These are phyloP conservation scores for Quercus ilex DNA, from an alignment of 306 rosid genomes.

Conservation along the genomic window DNA sequence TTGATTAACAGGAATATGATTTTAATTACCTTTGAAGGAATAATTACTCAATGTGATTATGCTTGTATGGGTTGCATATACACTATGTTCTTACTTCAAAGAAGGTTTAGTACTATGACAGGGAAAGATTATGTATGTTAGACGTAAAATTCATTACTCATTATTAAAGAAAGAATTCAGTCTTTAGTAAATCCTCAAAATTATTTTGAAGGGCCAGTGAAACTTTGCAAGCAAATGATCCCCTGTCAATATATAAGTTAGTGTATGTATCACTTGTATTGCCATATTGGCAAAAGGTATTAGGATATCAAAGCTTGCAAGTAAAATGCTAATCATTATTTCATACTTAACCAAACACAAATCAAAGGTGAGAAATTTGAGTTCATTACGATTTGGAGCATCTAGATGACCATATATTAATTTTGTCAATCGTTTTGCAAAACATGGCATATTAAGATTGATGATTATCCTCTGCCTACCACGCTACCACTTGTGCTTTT, in stretches of 20 bases:
- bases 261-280: neutral
- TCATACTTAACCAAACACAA: neutral
- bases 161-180: neutral
- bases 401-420: neutral
- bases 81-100: neutral
- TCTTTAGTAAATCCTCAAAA: neutral
- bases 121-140: neutral
- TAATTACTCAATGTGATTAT: too few species aligned
- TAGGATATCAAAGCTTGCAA: neutral
- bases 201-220: neutral
- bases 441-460: neutral
- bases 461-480: neutral
- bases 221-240: too few species aligned
- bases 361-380: neutral
- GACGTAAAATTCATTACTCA: neutral
- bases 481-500: neutral
- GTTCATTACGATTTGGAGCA: neutral
- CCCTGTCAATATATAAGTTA: neutral
- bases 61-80: too few species aligned
- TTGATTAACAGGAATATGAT: too few species aligned
- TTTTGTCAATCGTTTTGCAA: neutral
- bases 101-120: neutral
- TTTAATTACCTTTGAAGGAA: too few species aligned
- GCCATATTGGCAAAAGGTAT: neutral
- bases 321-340: neutral